These are phyloP conservation scores for Cladosporium phlei DNA, from an alignment of 2,329 filamentous ascomycete species.

Conservation along the genomic window DNA sequence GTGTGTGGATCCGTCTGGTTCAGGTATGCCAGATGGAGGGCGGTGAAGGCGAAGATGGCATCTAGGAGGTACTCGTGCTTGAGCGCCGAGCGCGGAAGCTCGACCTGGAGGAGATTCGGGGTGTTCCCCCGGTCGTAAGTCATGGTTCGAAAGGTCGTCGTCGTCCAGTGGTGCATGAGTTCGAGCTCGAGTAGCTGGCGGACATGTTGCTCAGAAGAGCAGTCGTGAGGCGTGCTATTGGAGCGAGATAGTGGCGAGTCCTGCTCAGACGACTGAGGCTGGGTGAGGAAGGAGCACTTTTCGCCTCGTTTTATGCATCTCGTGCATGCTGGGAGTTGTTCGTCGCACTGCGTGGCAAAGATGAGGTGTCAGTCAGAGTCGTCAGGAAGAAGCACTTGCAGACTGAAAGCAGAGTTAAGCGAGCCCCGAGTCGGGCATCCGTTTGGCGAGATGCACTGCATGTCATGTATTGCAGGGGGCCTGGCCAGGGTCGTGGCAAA, in stretches of 20 bases:
- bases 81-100: slow-evolving; percentile 20
- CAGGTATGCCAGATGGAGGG: slow-evolving; percentile 19
- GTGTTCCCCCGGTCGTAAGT: slow-evolving; percentile 1
- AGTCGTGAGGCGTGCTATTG: slow-evolving; percentile 9
- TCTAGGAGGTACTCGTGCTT: slow-evolving; percentile 20
- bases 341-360: slow-evolving; percentile 8
- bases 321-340: slow-evolving; percentile 10
- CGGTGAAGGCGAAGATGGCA: slow-evolving; percentile 21
- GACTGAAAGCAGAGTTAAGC: not conserved
- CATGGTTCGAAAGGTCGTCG: slow-evolving; percentile 18
- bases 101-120: slow-evolving; percentile 5
- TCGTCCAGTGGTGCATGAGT: slow-evolving; percentile 22
- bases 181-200: slow-evolving; percentile 20
- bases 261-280: not conserved
- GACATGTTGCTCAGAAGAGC: slow-evolving; percentile 1
- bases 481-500: too few species aligned
- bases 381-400: not conserved
- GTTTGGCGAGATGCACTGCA: too few species aligned
- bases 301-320: slow-evolving; percentile 19
- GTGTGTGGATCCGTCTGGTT: slow-evolving; percentile 13
- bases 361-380: not conserved
- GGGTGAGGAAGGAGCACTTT: slow-evolving; percentile 18
- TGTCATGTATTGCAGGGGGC: not conserved
- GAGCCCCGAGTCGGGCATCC: too few species aligned
- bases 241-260: slow-evolving; percentile 8